Evolutionary conservation across 768 basidiomycete species (phyloP), one percentile per base, ranked within the genome.

Genomic region (Phlegmacium glaucopus): DNA sequence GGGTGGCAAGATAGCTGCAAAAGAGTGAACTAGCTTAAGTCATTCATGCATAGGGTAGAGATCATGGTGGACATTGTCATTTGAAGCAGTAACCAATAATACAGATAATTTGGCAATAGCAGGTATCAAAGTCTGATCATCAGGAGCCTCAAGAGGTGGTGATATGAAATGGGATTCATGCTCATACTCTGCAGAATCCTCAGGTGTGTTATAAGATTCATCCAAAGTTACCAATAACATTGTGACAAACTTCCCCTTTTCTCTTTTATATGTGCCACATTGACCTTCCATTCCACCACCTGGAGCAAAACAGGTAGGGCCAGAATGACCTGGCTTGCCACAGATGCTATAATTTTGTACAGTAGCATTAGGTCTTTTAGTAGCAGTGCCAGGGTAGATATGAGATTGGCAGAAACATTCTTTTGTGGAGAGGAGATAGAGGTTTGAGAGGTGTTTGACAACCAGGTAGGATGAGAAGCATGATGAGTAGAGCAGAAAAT

Each of bases 281-380:
- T 16, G 26, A 4, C 44, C 44, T 45, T 34, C 44, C 30, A 45
- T 11, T 12, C 44, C 44, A 25, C 44, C 44, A 5, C 44, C 44
- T 26, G 30, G 22, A 22, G 25, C 26, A 34, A 45, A 45, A 13
- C 44, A 45, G 4, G 44, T 45, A 25, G 17, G 3, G 1, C n/a
- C 16, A 9, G 17, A 10, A 15, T 45, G 44, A 9, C 44, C 44
- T n/a, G 4, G 5, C 12, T 9, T 7, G 1, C 18, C 34, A 25
- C 44, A 34, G 32, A 3, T 34, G 11, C 11, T 6, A n/a, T 6
- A 34, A 6, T 8, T 32, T 32, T 32, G 30, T 8, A 8, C 30
- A 32, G 30, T 13, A 32, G 8, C 13, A 13, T 32, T 32, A 32
- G 13, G 8, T 8, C 30, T 13, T 32, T 8, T 13, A 32, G 30